These are phyloP conservation scores for Penicillium cinerascens DNA, from an alignment of 495 filamentous ascomycete species.

Conservation along the genomic window DNA sequence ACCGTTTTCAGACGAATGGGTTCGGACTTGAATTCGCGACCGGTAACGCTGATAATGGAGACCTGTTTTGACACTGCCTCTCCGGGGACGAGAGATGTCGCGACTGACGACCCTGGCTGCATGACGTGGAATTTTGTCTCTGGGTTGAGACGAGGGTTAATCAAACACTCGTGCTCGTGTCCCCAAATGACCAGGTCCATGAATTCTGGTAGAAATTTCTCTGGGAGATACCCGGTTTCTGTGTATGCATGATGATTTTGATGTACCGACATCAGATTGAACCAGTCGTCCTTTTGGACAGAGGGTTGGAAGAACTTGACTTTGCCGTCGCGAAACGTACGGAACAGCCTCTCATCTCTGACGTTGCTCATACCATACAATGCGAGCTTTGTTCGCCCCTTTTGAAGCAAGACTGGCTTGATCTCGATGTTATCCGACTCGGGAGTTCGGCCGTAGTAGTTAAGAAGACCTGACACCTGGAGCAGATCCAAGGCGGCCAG, in stretches of 20 bases:
- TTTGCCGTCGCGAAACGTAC: slow-evolving; percentile 88
- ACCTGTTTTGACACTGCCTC: slow-evolving; percentile 93
- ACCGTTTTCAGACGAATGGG: slow-evolving; percentile 82
- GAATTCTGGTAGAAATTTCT: slow-evolving; percentile 90
- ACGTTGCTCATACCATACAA: slow-evolving; percentile 97
- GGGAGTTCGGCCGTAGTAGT: slow-evolving; percentile 91
- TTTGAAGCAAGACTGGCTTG: slow-evolving; percentile 89
- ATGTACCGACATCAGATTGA: slow-evolving; percentile 93
- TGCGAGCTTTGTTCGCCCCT: slow-evolving; percentile 89
- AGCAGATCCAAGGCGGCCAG: slow-evolving; percentile 86
- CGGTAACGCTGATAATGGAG: slow-evolving; percentile 77
- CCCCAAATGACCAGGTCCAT: slow-evolving; percentile 93
- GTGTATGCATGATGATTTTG: slow-evolving; percentile 95
- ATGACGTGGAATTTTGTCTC: slow-evolving; percentile 93
- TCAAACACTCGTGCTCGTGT: slow-evolving; percentile 95
- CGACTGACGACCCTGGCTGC: slow-evolving; percentile 94
- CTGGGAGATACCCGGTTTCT: slow-evolving; percentile 84
- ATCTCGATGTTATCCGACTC: slow-evolving; percentile 89
- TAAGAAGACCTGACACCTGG: slow-evolving; percentile 84
- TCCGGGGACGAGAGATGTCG: slow-evolving; percentile 84
- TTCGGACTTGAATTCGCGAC: slow-evolving; percentile 76
- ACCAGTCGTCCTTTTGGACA: slow-evolving; percentile 86
- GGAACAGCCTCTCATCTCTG: slow-evolving; percentile 87
- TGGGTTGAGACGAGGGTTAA: slow-evolving; percentile 75
- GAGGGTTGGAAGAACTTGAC: slow-evolving; percentile 89